Evolutionary conservation across 441 rosid species (phyloP), one percentile per base, ranked within the genome.

Genomic region (Erodium moschatum): DNA sequence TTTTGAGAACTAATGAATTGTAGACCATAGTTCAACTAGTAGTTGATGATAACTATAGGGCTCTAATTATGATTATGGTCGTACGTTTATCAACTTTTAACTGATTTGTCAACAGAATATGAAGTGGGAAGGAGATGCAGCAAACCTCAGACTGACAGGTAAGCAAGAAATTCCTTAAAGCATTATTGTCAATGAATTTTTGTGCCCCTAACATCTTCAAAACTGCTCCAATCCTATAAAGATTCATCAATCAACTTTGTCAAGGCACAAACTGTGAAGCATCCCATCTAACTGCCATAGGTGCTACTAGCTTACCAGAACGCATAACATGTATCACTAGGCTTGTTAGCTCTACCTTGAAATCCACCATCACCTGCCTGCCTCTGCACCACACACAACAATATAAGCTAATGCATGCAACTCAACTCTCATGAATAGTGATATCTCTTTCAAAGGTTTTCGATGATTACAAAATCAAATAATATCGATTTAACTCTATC

Each of bases 271-370:
- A 40, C 44, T 40, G 9, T 6, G 44, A 73, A 67, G 69, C 29
- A 72, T 21, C 11, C 1, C 15, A 18, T 56, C 63, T 20, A 56
- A 74, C 8, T 20, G 73, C 56, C 11, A 62, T 65, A 40, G 50
- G 11, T n/a, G 31, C 31, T 69, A 35, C 60, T 66, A 73, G 33
- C 33, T 77, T 72, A 89, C 98, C 98, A 93, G 80, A 91, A 93
- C 60, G 98, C 98, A 78, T 91, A 93, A 78, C 98, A 93, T 64
- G 98, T 89, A 80, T 91, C 98, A 74, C 96, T 91, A 42, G 80
- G 76, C 76, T 93, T 91, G 82, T 86, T 93, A 60, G 86, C 72
- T 83, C 97, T 85, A 52, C 98, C 98, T 79, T 90, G 96, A 77
- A 89, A 86, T 67, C 98, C 98, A 72, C 96, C 95, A 80, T 89